phyloP scores from a whole-genome alignment of 192 early-diverging fungal species.

The Coemansia sp. region DNA sequence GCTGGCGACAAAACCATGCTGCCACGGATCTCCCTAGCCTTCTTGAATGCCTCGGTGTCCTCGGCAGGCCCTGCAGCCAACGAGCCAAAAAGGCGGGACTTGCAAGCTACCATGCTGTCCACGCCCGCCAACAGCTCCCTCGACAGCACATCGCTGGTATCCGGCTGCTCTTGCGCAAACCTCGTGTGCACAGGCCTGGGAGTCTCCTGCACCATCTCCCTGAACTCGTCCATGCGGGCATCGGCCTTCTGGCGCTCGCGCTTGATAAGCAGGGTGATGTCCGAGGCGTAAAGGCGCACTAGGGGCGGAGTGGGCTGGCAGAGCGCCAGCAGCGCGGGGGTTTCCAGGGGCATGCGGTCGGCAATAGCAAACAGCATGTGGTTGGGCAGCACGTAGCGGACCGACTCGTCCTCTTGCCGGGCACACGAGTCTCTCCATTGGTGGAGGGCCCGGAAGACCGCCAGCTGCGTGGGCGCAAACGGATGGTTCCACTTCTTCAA shows the following conservation, averaged over 20 bases:
- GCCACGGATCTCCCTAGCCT: constrained; percentile 31
- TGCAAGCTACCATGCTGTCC: constrained; percentile 6
- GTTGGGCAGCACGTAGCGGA: constrained; percentile 84
- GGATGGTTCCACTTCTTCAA: constrained; percentile 63
- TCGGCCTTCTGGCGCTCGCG: constrained; percentile 9
- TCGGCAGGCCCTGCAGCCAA: neutral
- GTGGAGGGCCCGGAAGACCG: constrained; percentile 86
- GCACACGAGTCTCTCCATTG: constrained; percentile 89
- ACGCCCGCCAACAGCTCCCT: constrained; percentile 8
- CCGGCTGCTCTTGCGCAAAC: constrained; percentile 19
- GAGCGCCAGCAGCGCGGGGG: constrained; percentile 62
- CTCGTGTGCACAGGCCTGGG: constrained; percentile 21
- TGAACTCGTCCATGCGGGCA: constrained; percentile 4
- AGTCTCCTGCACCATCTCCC: neutral
- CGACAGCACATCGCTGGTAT: constrained; percentile 18
- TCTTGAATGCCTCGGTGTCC: neutral
- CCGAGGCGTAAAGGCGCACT: constrained; percentile 77
- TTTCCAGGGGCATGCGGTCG: constrained; percentile 69
- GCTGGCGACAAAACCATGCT: constrained; percentile 28
- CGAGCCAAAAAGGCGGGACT: constrained; percentile 34
- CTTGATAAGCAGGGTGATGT: constrained; percentile 63
- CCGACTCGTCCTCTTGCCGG: constrained; percentile 89
- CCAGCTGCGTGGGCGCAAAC: constrained; percentile 62
- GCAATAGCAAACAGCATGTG: constrained; percentile 81
- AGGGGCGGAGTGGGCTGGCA: constrained; percentile 82